Conservation (phyloP, 257 asterid species). For the Jasminum sambac region DNA sequence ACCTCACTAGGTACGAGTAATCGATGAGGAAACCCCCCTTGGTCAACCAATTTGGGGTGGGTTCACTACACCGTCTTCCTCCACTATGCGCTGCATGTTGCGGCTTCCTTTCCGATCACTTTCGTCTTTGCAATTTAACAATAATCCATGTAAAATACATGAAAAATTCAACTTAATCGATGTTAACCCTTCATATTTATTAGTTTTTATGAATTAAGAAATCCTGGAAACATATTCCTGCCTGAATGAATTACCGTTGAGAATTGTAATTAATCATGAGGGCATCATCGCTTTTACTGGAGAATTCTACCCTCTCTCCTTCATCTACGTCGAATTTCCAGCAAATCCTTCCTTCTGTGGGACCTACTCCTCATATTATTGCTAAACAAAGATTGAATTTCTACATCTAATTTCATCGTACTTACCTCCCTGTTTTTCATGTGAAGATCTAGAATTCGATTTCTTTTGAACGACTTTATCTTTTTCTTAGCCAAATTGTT, state of each 20-base stretch:
- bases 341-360: conserved; percentile 34
- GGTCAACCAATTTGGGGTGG: too few relatives aligned
- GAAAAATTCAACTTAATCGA: conserved; percentile 32
- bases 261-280: conserved; percentile 48
- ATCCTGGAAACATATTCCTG: conserved; percentile 15
- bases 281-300: conserved; percentile 61
- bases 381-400: conserved; percentile 50
- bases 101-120: not conserved
- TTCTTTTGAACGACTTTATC: not conserved
- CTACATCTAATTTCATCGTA: conserved; percentile 28
- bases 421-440: conserved; percentile 19
- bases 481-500: conserved; percentile 27
- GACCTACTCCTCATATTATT: conserved; percentile 32
- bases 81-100: not conserved
- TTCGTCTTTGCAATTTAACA: not conserved
- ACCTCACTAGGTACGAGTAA: too few relatives aligned
- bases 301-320: conserved; percentile 44
- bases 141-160: conserved; percentile 33
- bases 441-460: conserved; percentile 38
- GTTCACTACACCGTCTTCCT: not conserved
- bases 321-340: conserved; percentile 35
- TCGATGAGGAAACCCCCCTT: too few relatives aligned
- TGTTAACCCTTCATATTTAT: conserved; percentile 18
- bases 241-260: conserved; percentile 21
- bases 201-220: conserved; percentile 18